phyloP scores from a whole-genome alignment of 805 yeast genomes.

The Komagataella ulmi region DNA sequence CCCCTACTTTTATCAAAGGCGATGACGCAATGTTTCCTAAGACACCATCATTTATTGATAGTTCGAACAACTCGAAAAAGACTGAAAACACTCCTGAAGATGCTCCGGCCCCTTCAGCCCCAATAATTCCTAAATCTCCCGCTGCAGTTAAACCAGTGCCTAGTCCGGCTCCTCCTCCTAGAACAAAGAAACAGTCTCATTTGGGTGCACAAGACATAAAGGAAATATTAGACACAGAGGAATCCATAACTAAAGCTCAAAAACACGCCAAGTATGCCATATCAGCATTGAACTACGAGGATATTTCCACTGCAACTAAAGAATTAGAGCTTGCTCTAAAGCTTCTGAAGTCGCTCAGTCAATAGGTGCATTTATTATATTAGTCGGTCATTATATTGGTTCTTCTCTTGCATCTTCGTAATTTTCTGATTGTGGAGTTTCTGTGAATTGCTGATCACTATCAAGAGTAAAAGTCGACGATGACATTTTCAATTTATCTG shows the following conservation, averaged over 20 bases:
- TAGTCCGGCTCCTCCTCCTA: background rate
- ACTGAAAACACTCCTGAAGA: background rate
- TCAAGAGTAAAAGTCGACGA: background rate
- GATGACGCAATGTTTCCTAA: background rate
- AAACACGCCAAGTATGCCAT: conserved; percentile 65
- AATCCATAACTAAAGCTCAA: conserved; percentile 45
- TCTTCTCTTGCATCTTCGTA: background rate
- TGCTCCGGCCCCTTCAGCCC: background rate
- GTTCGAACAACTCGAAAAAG: conserved; percentile 2
- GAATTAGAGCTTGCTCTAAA: conserved; percentile 45
- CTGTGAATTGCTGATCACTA: background rate
- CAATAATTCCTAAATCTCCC: conserved; percentile 1
- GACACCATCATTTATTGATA: background rate
- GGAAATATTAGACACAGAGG: conserved; percentile 40
- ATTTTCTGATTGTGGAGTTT: background rate
- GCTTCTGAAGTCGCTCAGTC: conserved; percentile 15
- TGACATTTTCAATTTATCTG: background rate
- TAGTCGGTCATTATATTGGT: background rate
- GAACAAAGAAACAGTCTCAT: conserved; percentile 2
- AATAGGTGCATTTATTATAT: background rate
- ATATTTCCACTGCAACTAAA: conserved; percentile 49
- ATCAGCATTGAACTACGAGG: conserved; percentile 71
- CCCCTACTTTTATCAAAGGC: conserved; percentile 4
- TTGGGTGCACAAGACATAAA: conserved; percentile 24
- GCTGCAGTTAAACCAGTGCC: conserved; percentile 2